A percentile compares a stretch with the other conserved stretches of the same genome.
Evolutionary conservation across 768 basidiomycete species (phyloP).

Genomic region (Leccinum rimulosum): DNA sequence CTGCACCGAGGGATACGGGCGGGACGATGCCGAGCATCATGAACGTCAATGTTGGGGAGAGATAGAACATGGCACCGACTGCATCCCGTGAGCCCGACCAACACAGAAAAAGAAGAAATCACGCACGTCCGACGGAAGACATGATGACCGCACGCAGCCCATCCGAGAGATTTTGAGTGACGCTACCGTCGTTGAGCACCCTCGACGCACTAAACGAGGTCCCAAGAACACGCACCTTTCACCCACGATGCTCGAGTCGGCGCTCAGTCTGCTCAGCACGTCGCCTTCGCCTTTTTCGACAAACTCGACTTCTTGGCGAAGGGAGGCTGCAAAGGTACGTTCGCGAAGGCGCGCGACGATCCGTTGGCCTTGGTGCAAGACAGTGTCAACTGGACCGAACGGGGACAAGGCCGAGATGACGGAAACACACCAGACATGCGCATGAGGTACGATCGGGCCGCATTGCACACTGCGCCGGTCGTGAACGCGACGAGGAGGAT

Average conservation of each 20-base stretch:
- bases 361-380: constrained; percentile 56
- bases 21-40: constrained; percentile 94
- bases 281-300: constrained; percentile 93
- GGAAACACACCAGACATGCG: constrained; percentile 64
- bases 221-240: constrained; percentile 57
- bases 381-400: neutral
- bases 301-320: constrained; percentile 89
- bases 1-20: constrained; percentile 80
- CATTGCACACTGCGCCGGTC: constrained; percentile 84
- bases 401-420: too few species aligned
- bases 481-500: constrained; percentile 76
- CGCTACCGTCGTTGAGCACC: constrained; percentile 27
- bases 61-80: neutral
- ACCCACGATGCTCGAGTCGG: constrained; percentile 91
- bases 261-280: constrained; percentile 85
- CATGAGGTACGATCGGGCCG: constrained; percentile 82
- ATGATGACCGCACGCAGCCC: constrained; percentile 84
- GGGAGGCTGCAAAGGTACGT: constrained; percentile 76
- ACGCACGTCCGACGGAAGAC: constrained; percentile 88
- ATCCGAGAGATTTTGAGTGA: constrained; percentile 79
- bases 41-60: constrained; percentile 74
- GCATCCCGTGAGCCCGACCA: neutral
- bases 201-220: neutral
- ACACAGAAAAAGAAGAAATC: neutral
- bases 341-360: constrained; percentile 88